phyloP scores from a whole-genome alignment of 352 stramenopile genomes.

The Saprolegnia diclina region DNA sequence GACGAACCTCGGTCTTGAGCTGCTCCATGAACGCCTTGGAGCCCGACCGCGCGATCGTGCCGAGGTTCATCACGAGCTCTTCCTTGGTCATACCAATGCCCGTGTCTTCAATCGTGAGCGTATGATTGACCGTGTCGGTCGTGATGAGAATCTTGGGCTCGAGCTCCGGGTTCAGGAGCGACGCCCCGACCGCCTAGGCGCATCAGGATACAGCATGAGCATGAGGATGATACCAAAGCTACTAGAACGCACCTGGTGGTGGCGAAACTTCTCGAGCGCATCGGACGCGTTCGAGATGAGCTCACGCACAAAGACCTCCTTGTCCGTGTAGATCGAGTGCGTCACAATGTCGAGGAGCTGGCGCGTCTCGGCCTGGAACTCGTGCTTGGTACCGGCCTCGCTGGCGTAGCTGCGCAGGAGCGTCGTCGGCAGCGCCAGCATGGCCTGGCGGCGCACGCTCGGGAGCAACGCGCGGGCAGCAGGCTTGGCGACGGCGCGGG shows the following conservation, averaged over 20 bases:
- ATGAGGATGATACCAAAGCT: slow-evolving; percentile 23
- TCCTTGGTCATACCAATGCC: slow-evolving; percentile 97
- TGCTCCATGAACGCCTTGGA: slow-evolving; percentile 96
- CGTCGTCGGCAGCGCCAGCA: neutral
- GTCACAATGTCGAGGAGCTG: slow-evolving; percentile 97
- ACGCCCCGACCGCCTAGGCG: slow-evolving; percentile 63
- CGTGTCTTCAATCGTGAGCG: slow-evolving; percentile 97
- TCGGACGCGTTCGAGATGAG: slow-evolving; percentile 99
- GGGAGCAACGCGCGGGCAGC: neutral
- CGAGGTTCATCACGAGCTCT: slow-evolving; percentile 97
- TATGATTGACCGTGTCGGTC: slow-evolving; percentile 93
- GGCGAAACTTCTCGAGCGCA: slow-evolving; percentile 97
- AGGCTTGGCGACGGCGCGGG: neutral
- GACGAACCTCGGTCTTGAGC: slow-evolving; percentile 67
- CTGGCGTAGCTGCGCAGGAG: neutral
- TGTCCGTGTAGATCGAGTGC: slow-evolving; percentile 99
- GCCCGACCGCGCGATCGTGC: slow-evolving; percentile 97
- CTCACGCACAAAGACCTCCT: slow-evolving; percentile 99
- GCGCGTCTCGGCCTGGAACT: slow-evolving; percentile 94
- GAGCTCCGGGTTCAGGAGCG: slow-evolving; percentile 70
- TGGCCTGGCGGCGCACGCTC: neutral
- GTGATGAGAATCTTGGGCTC: slow-evolving; percentile 96
- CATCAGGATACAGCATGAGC: slow-evolving; percentile 4
- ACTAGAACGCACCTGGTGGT: slow-evolving; percentile 61
- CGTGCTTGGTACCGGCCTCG: slow-evolving; percentile 33